Evolutionary conservation across 1,139 yeast species (phyloP).

Genomic region (Fermentozyma sake): DNA sequence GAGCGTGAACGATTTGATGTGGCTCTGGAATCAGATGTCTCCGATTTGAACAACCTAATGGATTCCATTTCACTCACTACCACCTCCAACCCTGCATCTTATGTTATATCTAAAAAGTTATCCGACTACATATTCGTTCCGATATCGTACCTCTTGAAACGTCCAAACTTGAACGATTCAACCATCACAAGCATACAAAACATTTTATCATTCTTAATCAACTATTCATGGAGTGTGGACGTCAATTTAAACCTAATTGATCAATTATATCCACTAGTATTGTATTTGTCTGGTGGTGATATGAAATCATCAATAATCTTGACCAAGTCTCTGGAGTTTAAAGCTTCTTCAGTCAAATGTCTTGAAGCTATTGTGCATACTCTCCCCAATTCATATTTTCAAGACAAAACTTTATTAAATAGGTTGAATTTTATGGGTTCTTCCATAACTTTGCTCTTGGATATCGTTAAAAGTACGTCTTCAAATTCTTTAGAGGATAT

Average conservation of each 20-base stretch:
- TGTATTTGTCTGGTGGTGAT: slow-evolving; percentile 20
- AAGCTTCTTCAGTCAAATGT: slow-evolving; percentile 15
- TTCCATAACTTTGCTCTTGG: slow-evolving; percentile 20
- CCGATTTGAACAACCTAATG: no score
- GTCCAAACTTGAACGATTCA: slow-evolving; percentile 17
- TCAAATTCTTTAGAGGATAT: slow-evolving; percentile 16
- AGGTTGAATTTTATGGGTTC: slow-evolving; percentile 25
- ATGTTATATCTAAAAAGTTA: no score
- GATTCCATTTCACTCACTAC: no score
- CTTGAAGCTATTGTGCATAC: slow-evolving; percentile 13
- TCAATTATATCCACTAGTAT: slow-evolving; percentile 32
- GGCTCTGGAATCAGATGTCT: no score
- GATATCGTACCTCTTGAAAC: slow-evolving; percentile 30
- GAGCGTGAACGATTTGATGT: no score
- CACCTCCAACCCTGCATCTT: no score
- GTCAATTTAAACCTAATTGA: slow-evolving; percentile 24
- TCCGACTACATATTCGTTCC: slow-evolving; percentile 45
- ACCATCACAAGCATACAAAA: slow-evolving; percentile 20
- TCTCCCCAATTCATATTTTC: slow-evolving; percentile 21
- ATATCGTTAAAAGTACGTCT: slow-evolving; percentile 7
- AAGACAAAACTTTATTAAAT: slow-evolving; percentile 8
- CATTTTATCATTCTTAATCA: slow-evolving; percentile 26
- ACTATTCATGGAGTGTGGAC: slow-evolving; percentile 30
- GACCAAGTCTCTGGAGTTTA: slow-evolving; percentile 15
- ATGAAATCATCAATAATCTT: slow-evolving; percentile 3